These are phyloP conservation scores for Eremothecium coryli DNA, from an alignment of 1,139 yeast genomes.

Conservation along the genomic window DNA sequence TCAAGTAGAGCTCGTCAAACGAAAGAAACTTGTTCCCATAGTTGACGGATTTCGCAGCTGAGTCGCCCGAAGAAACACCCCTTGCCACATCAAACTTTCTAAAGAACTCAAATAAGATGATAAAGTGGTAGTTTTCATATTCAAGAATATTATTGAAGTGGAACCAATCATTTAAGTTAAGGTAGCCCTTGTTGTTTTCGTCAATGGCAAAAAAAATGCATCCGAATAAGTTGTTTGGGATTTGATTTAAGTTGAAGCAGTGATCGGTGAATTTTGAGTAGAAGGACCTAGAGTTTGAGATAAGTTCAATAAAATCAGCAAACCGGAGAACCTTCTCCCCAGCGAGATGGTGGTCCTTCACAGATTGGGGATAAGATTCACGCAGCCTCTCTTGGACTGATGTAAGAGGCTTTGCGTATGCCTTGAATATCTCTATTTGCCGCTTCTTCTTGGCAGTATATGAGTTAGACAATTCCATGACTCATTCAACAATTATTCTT, in stretches of 20 bases:
- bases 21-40: conserved; percentile 35
- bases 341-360: conserved; percentile 1
- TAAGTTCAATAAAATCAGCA: conserved; percentile 30
- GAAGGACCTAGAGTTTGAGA: conserved; percentile 29
- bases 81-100: conserved; percentile 32
- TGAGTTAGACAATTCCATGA: conserved; percentile 34
- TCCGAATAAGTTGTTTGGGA: conserved; percentile 34
- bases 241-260: conserved; percentile 28
- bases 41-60: conserved; percentile 30
- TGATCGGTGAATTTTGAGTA: conserved; percentile 30
- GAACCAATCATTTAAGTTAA: conserved; percentile 52
- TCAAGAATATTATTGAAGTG: conserved; percentile 48
- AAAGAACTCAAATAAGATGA: conserved; percentile 44
- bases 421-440: conserved; percentile 34
- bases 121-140: conserved; percentile 49
- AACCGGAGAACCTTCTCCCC: conserved; percentile 29
- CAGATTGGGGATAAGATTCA: conserved; percentile 12
- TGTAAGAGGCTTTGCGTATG: conserved; percentile 24
- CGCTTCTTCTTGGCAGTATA: conserved; percentile 31
- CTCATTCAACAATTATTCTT: too few relatives aligned
- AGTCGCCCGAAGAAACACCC: conserved; percentile 6
- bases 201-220: conserved; percentile 60
- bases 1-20: conserved; percentile 32
- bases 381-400: conserved; percentile 10
- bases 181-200: conserved; percentile 50